These are phyloP conservation scores for Haplosporangium sp. DNA, from an alignment of 371 early-diverging fungal genomes.

Conservation along the genomic window DNA sequence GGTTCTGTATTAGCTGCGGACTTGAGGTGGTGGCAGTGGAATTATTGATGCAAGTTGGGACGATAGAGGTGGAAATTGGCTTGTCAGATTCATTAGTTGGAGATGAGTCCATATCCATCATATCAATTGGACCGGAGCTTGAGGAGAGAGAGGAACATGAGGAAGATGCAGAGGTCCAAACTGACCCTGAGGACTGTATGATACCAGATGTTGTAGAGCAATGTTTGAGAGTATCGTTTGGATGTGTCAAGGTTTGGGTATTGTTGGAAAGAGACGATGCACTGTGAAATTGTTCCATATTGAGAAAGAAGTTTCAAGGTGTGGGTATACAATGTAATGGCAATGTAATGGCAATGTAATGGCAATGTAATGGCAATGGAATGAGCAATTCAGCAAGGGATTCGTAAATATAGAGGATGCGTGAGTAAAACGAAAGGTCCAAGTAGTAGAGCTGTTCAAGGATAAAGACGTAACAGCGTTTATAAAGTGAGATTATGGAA, in stretches of 20 bases:
- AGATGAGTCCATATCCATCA: neutral
- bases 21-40: neutral
- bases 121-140: neutral
- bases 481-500: neutral
- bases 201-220: neutral
- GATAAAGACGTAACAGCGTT: neutral
- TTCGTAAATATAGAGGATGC: neutral
- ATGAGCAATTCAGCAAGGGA: neutral
- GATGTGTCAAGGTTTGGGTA: neutral
- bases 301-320: neutral
- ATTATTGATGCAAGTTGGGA: neutral
- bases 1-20: neutral
- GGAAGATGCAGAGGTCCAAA: neutral
- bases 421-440: too few relatives aligned
- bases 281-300: neutral
- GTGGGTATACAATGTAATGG: too few relatives aligned
- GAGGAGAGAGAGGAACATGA: slow-evolving; percentile 2
- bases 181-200: neutral
- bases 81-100: neutral
- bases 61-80: neutral
- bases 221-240: neutral
- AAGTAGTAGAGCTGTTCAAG: neutral
- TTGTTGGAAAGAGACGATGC: neutral
- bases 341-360: neutral
- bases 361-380: neutral